Evolutionary conservation across 2,329 filamentous ascomycete species (phyloP).

Genomic region (Fusarium sterilihyphosum): DNA sequence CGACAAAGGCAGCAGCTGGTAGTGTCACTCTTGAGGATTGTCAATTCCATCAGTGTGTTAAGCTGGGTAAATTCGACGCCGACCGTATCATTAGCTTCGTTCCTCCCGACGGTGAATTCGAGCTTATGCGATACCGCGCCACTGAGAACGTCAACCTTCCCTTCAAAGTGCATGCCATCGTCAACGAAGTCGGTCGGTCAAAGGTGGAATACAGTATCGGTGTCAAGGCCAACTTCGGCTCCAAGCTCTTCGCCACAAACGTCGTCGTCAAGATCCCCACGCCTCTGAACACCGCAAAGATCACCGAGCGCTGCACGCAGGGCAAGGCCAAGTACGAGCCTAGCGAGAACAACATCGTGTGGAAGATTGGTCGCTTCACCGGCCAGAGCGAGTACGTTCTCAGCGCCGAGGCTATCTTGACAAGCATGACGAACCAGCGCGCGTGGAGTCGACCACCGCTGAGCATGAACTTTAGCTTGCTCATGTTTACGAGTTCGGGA

Average conservation of each 20-base stretch:
- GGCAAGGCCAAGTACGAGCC: conserved; percentile 99
- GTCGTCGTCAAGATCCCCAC: conserved; percentile 95
- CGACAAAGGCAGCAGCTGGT: conserved; percentile 93
- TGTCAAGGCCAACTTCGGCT: conserved; percentile 95
- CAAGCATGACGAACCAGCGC: conserved; percentile 98
- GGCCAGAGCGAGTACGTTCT: conserved; percentile 97
- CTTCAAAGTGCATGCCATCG: conserved; percentile 98
- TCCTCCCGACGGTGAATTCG: conserved; percentile 96
- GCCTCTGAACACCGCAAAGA: conserved; percentile 93
- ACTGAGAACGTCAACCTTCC: conserved; percentile 99
- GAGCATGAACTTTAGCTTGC: conserved; percentile 88
- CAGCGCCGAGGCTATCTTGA: conserved; percentile 91
- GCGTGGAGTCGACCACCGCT: conserved; percentile 95
- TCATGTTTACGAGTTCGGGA: conserved; percentile 98
- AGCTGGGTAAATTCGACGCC: conserved; percentile 94
- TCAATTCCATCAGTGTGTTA: conserved; percentile 98
- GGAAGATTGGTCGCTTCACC: conserved; percentile 98
- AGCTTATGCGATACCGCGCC: conserved; percentile 97
- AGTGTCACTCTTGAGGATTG: conserved; percentile 97
- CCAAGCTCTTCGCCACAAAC: conserved; percentile 96
- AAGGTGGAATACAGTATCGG: conserved; percentile 99
- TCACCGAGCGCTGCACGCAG: conserved; percentile 91
- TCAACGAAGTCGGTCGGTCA: conserved; percentile 95
- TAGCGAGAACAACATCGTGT: conserved; percentile 96
- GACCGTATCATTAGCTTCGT: conserved; percentile 98